A percentile compares a stretch with the other conserved stretches of the same genome.
Conservation (phyloP, 495 filamentous ascomycete genomes). For the Hypoxylon subgilvum region DNA sequence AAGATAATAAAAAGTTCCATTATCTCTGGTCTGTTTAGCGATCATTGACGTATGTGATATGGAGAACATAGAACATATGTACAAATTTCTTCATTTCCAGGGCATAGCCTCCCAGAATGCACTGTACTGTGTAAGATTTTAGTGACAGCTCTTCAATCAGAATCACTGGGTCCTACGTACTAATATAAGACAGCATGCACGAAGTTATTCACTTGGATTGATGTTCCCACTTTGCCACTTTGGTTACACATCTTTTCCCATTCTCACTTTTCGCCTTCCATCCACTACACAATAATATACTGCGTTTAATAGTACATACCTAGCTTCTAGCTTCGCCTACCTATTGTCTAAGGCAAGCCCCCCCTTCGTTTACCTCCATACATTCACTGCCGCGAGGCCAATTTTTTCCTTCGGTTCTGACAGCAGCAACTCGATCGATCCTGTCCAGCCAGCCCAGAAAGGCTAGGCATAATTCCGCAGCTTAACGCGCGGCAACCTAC, state of each 20-base stretch:
- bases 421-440: conserved; percentile 10
- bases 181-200: conserved; percentile 8
- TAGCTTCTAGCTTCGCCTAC: too few relatives aligned
- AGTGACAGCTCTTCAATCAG: conserved; percentile 5
- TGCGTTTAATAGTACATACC: too few relatives aligned
- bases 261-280: too few relatives aligned
- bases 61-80: too few relatives aligned
- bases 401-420: too few relatives aligned
- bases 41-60: too few relatives aligned
- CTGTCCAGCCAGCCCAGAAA: background rate
- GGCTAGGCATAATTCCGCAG: background rate
- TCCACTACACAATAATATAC: too few relatives aligned
- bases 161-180: background rate
- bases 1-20: too few relatives aligned
- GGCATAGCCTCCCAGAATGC: conserved; percentile 16
- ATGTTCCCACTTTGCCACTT: conserved; percentile 2
- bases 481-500: conserved; percentile 23
- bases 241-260: conserved; percentile 6
- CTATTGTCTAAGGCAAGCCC: too few relatives aligned
- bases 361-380: too few relatives aligned
- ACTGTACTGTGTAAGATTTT: conserved; percentile 26
- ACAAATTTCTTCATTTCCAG: background rate
- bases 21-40: too few relatives aligned
- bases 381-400: conserved; percentile 21
- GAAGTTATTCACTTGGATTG: conserved; percentile 1